A percentile compares a stretch with the other conserved stretches of the same genome.
phyloP scores from a whole-genome alignment of 2,329 filamentous ascomycete species.

The Calonectria montana region DNA sequence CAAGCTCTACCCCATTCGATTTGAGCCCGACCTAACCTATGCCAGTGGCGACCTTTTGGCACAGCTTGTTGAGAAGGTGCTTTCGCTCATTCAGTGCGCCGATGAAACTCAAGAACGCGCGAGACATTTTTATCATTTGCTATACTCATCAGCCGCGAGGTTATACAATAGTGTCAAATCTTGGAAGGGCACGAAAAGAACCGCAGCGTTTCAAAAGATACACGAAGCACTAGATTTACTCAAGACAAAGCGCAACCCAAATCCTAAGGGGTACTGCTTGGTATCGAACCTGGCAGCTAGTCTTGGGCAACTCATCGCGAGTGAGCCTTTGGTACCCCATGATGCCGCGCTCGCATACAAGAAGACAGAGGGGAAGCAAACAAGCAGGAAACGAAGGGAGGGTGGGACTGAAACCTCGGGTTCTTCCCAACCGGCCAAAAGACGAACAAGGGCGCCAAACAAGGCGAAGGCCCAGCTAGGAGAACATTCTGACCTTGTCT shows the following conservation, averaged over 20 bases:
- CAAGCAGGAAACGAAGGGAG: too few species aligned
- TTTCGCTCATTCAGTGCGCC: background rate
- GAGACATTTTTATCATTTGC: background rate
- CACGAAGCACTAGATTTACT: background rate
- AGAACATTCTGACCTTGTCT: too few species aligned
- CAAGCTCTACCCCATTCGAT: too few species aligned
- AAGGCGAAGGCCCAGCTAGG: background rate
- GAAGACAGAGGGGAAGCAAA: too few species aligned
- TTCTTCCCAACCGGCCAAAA: background rate
- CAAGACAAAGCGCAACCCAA: background rate
- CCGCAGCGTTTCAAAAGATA: background rate
- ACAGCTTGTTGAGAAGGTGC: background rate
- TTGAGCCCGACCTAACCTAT: background rate
- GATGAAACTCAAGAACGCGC: background rate
- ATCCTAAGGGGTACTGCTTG: background rate
- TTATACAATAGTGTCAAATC: background rate
- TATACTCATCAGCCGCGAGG: background rate
- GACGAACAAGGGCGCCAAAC: background rate
- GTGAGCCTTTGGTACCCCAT: too few species aligned
- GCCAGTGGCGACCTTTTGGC: background rate
- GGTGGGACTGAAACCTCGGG: background rate
- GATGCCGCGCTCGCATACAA: too few species aligned
- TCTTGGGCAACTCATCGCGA: background rate
- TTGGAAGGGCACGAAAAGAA: too few species aligned
- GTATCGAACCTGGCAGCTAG: background rate